Conservation (phyloP, 2,329 filamentous ascomycete species). For the Stachybotrys echinatus region DNA sequence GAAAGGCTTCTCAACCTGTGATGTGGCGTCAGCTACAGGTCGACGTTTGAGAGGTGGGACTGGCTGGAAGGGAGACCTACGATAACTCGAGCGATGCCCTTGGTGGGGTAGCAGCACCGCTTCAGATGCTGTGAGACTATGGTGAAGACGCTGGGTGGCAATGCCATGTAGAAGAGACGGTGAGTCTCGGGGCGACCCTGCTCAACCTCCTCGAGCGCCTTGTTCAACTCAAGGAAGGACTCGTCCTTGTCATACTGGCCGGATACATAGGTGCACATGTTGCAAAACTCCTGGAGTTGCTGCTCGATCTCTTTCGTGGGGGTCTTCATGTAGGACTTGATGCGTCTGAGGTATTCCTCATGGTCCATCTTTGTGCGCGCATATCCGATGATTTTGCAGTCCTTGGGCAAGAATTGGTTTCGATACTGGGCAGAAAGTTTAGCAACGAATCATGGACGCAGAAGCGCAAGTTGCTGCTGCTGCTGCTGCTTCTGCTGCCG, state of each 20-base stretch:
- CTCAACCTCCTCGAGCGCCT: slow-evolving; percentile 83
- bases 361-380: slow-evolving; percentile 99
- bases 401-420: slow-evolving; percentile 97
- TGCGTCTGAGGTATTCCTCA: slow-evolving; percentile 86
- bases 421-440: slow-evolving; percentile 61
- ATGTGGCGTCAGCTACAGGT: not conserved
- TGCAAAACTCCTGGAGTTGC: slow-evolving; percentile 85
- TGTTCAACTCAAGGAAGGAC: slow-evolving; percentile 79
- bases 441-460: not conserved
- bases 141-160: slow-evolving; percentile 96
- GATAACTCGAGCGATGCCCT: slow-evolving; percentile 89
- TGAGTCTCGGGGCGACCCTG: slow-evolving; percentile 76
- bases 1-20: slow-evolving; percentile 95
- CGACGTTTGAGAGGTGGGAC: not conserved
- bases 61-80: slow-evolving; percentile 44
- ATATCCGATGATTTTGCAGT: slow-evolving; percentile 97
- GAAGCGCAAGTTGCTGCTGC: not conserved
- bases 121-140: slow-evolving; percentile 96
- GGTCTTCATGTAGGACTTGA: slow-evolving; percentile 98
- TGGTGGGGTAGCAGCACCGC: slow-evolving; percentile 90
- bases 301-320: slow-evolving; percentile 96
- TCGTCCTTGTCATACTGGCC: slow-evolving; percentile 98
- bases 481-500: not conserved
- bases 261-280: slow-evolving; percentile 87
- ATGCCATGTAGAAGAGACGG: slow-evolving; percentile 98